A percentile compares a stretch with the other conserved stretches of the same genome.
These are phyloP conservation scores for Phytophthora quininea DNA, from an alignment of 352 stramenopile genomes.

Conservation along the genomic window DNA sequence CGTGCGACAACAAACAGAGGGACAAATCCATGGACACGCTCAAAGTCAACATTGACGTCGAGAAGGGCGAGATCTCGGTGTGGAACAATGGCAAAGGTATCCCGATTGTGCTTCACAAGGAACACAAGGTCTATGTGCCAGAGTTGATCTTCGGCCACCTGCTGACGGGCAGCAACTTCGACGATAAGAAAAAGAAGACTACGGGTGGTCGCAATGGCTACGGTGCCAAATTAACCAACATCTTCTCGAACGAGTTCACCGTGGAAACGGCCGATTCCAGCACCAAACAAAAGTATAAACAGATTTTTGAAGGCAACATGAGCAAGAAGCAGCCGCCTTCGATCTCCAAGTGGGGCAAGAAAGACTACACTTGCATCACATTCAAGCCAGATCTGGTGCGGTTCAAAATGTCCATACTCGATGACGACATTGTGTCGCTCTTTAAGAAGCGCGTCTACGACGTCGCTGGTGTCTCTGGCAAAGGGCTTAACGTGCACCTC, in stretches of 20 bases:
- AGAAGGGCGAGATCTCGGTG: slow-evolving; percentile 94
- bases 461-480: slow-evolving; percentile 95
- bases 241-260: slow-evolving; percentile 99
- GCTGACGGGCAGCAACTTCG: slow-evolving; percentile 98
- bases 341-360: slow-evolving; percentile 83
- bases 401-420: slow-evolving; percentile 93
- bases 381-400: slow-evolving; percentile 96
- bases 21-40: slow-evolving; percentile 95
- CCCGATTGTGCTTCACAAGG: slow-evolving; percentile 96
- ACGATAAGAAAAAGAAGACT: slow-evolving; percentile 96
- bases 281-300: slow-evolving; percentile 93
- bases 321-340: slow-evolving; percentile 84
- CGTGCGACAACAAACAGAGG: slow-evolving; percentile 99
- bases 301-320: slow-evolving; percentile 95
- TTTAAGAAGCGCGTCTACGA: slow-evolving; percentile 98
- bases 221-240: slow-evolving; percentile 99
- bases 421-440: slow-evolving; percentile 94
- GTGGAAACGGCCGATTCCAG: slow-evolving; percentile 97
- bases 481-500: slow-evolving; percentile 92
- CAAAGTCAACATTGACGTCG: slow-evolving; percentile 94
- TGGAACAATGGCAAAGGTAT: slow-evolving; percentile 99
- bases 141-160: slow-evolving; percentile 98
- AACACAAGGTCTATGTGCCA: slow-evolving; percentile 97
- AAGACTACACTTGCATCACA: slow-evolving; percentile 96
- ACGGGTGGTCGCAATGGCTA: slow-evolving; percentile 97